Base-by-base conservation (phyloP, 805 yeast genomes). In the Cyberlindnera mrakii region DNA sequence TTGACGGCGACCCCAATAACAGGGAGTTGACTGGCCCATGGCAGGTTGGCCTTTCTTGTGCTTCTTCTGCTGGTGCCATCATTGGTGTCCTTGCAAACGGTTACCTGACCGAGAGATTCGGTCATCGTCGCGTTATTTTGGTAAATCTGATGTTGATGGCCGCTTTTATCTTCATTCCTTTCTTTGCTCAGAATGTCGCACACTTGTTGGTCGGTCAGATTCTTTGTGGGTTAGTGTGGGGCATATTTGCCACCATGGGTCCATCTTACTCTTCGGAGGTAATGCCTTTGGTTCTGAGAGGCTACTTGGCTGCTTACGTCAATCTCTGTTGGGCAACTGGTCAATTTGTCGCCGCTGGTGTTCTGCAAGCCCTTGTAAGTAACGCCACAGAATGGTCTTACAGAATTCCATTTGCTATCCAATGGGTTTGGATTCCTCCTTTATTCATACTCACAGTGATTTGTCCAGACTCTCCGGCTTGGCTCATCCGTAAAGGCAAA, bases 391-490 rank as follows among this genome's bases (percentile, higher is more conserved):
- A 65, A 17, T 52, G 67, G 64, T 71, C 78, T 6, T 79, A 74
- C 57, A 64, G 68, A 43, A 64, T 75, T 33, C 82, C 84, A 9
- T 76, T 74, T 55, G 82, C 77, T 3, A 45, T 78, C 10, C 85
- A 78, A 60, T 78, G 83, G 83, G 57, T 68, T 5, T 78, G 81
- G 81, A 74, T 79, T 11, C 54, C 69, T 10, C 77, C 78, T 32
- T 55, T 78, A 23, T 51, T 68, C 25, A 52, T 67, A 41, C 68
- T 70, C 15, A 64, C 71, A 11, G 63, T 45, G 42, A 56, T 73
- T 5, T 74, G 78, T 34, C 83, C 82, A 11, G 82, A 77, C 43
- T 72, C 78, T 9, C 83, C 83, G 25, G 72, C 77, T 72, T 77
- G 77, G 75, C 58, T 75, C 36, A 68, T 71, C 4, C 67, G 70